Evolutionary conservation across 352 stramenopile genomes (phyloP).

Genomic region (Phytopythium delawarense): DNA sequence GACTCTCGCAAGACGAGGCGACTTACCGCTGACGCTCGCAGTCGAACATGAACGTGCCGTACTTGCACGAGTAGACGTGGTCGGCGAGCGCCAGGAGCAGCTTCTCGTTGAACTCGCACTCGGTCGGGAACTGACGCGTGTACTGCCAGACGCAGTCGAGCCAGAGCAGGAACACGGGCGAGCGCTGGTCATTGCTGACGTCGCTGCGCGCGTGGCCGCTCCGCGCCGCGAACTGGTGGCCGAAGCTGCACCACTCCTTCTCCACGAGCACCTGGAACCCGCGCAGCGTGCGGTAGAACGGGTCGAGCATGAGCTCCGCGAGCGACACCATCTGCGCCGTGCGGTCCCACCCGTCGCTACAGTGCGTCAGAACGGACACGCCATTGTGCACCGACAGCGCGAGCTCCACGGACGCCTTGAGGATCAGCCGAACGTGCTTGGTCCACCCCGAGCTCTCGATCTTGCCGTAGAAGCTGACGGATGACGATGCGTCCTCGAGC

Average conservation of each 20-base stretch:
- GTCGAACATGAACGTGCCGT: slow-evolving; percentile 98
- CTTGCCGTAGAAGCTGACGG: slow-evolving; percentile 79
- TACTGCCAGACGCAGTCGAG: slow-evolving; percentile 98
- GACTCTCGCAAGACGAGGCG: neutral
- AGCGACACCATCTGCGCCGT: slow-evolving; percentile 96
- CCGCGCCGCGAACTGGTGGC: slow-evolving; percentile 96
- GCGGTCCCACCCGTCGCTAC: slow-evolving; percentile 99
- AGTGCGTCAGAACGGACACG: slow-evolving; percentile 96
- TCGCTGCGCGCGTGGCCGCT: slow-evolving; percentile 91
- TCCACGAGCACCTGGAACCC: slow-evolving; percentile 96
- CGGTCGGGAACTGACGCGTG: slow-evolving; percentile 92
- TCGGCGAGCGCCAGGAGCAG: slow-evolving; percentile 93
- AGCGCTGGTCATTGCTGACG: slow-evolving; percentile 90
- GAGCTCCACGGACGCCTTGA: slow-evolving; percentile 91
- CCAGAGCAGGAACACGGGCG: slow-evolving; percentile 98
- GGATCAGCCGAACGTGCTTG: slow-evolving; percentile 90
- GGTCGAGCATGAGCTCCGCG: slow-evolving; percentile 96
- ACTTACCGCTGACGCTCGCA: slow-evolving; percentile 85
- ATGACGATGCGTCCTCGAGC: slow-evolving; percentile 68
- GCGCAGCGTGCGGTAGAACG: slow-evolving; percentile 96
- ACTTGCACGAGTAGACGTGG: slow-evolving; percentile 96
- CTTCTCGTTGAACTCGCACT: slow-evolving; percentile 97
- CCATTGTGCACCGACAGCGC: slow-evolving; percentile 93
- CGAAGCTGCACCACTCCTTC: slow-evolving; percentile 99
- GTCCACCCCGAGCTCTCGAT: slow-evolving; percentile 96